Base-by-base conservation (phyloP, 768 basidiomycete genomes). In the Auriscalpium microsporum region DNA sequence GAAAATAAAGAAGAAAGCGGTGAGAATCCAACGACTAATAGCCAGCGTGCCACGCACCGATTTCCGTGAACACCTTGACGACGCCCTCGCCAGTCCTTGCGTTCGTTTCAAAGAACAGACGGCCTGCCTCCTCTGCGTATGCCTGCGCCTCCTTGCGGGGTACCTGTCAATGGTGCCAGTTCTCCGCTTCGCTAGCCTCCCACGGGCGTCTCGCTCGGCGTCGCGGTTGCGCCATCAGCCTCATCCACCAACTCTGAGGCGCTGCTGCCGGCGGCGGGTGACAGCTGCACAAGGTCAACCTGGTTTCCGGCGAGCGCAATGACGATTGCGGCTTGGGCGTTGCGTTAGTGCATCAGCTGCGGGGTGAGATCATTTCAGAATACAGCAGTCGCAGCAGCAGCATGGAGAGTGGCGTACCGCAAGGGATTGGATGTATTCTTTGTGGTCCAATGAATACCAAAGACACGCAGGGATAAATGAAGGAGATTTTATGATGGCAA, bases 291-390 rank as follows among this genome's bases (percentile, higher is more conserved):
- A 59, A 95, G 81, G 74, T 97, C 87, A 58, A 97, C 81, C 73
- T 99, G 98, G 80, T 99, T 99, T 35, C 96, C 96, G 10, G 92
- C 93, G 52, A 99, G 84, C 8, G 95, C 94, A 64, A 99, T 97
- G 68, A 99, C 94, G 67, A 98, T 98, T 34, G 95, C 95, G 4
- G 95, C 94, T 69, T 94, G 91, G 8, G 95, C 93, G 65, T 98
- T 97, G 65, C 95, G 90, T 71, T 96, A 97, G 70, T 96, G 96
- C 95, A 98, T 98, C 47, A 95, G 95, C 89, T 91, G 58, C 17
- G 53, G 54, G 54, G 47, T 51, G 28, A 56, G 34, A 45, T 49
- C 53, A 40, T 21, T n/a, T 42, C 8, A 38, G 45, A 16, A 19
- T 23, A 19, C 16, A 48, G 23, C 1, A n/a, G n/a, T n/a, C n/a